Percentiles rank a stretch among this genome's conserved stretches.
phyloP scores from a whole-genome alignment of 2,329 filamentous ascomycete genomes.

The Aureobasidium sp. region DNA sequence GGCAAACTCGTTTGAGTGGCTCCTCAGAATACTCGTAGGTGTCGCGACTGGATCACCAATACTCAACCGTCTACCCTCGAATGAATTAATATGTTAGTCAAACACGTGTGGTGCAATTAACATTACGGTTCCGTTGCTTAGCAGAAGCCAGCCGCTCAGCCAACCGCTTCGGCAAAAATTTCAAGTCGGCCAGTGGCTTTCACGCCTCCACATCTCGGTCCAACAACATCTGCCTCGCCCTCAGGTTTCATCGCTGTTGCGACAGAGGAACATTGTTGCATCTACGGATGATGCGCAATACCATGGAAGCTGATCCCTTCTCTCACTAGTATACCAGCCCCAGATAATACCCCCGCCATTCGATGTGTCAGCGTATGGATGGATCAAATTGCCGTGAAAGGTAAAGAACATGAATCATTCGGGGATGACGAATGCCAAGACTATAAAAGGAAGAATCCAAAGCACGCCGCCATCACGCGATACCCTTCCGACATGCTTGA shows the following conservation, averaged over 20 bases:
- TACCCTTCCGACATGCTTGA: not conserved
- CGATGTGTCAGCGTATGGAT: not conserved
- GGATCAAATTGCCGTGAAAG: not conserved
- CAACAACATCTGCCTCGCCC: not conserved
- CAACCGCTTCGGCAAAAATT: not conserved
- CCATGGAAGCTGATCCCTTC: not conserved
- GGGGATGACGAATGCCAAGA: conserved; percentile 7
- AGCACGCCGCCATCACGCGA: conserved; percentile 7
- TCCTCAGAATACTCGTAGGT: not conserved
- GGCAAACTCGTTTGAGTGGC: not conserved
- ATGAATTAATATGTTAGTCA: not conserved
- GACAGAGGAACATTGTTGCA: not conserved
- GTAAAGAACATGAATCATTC: not conserved
- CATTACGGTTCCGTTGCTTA: conserved; percentile 6
- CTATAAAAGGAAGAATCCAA: not conserved
- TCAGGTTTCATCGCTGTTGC: not conserved
- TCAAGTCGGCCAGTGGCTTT: not conserved
- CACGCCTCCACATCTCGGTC: not conserved
- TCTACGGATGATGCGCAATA: not conserved
- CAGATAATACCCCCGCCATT: not conserved
- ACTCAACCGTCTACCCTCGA: not conserved
- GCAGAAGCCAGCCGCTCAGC: not conserved
- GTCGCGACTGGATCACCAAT: not conserved
- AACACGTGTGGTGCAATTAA: conserved; percentile 8
- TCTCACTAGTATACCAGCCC: not conserved